Conservation (phyloP, 805 yeast genomes). For the Yarrowia hollandica region DNA sequence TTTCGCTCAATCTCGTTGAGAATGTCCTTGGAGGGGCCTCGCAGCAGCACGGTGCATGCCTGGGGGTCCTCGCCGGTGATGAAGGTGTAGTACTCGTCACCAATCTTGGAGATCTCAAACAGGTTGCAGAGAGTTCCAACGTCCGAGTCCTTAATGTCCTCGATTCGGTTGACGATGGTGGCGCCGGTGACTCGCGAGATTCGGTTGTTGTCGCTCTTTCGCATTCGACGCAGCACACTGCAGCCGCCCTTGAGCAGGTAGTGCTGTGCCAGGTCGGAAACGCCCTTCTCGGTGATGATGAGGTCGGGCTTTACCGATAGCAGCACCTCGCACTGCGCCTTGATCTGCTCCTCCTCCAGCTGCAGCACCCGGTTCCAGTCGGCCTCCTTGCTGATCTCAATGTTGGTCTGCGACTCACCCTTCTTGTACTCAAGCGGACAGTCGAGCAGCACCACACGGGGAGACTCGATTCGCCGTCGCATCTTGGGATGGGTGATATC, state of each 20-base stretch:
- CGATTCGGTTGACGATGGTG: conserved; percentile 91
- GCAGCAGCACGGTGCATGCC: conserved; percentile 88
- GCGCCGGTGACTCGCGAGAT: conserved; percentile 98
- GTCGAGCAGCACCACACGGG: conserved; percentile 84
- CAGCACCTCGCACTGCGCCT: conserved; percentile 78
- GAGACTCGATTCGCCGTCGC: conserved; percentile 86
- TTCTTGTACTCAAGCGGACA: conserved; percentile 98
- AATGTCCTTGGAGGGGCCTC: conserved; percentile 97
- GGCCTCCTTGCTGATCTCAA: conserved; percentile 92
- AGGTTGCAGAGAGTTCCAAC: conserved; percentile 86
- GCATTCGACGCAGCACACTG: conserved; percentile 88
- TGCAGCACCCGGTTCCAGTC: conserved; percentile 95
- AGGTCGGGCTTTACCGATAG: conserved; percentile 85
- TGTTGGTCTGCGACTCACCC: conserved; percentile 98
- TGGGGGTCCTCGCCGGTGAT: conserved; percentile 74
- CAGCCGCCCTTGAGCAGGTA: conserved; percentile 90
- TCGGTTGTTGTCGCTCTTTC: conserved; percentile 93
- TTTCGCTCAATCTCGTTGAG: conserved; percentile 95
- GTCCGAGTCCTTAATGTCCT: conserved; percentile 88
- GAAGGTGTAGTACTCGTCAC: conserved; percentile 94
- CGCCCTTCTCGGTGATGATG: conserved; percentile 97
- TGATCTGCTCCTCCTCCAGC: conserved; percentile 97
- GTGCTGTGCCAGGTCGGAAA: conserved; percentile 96
- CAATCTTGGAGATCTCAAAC: conserved; percentile 91
- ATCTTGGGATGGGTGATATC: conserved; percentile 99